Conservation (phyloP, 352 stramenopile genomes). For the Globisporangium irregulare region DNA sequence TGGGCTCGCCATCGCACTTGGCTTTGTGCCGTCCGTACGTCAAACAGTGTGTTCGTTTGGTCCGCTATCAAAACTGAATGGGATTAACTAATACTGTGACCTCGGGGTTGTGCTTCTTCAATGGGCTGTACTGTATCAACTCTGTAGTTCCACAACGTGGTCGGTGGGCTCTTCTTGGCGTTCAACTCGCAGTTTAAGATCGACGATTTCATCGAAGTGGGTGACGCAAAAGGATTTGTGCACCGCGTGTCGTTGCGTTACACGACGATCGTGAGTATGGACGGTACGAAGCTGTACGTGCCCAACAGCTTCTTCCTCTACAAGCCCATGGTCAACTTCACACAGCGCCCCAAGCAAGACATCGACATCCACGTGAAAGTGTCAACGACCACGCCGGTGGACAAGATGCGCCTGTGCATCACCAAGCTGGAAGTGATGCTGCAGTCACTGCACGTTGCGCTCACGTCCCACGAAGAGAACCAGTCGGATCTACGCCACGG, state of each 20-base stretch:
- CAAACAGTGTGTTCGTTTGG: neutral
- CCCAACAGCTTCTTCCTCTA: conserved; percentile 90
- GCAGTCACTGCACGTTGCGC: conserved; percentile 77
- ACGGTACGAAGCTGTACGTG: conserved; percentile 78
- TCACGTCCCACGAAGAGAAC: conserved; percentile 87
- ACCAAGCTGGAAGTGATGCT: conserved; percentile 72
- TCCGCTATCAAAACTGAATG: neutral
- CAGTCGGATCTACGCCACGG: conserved; percentile 70
- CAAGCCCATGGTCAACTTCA: conserved; percentile 89
- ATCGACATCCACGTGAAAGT: conserved; percentile 75
- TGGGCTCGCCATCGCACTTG: conserved; percentile 75
- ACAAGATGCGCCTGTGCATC: conserved; percentile 59
- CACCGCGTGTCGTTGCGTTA: conserved; percentile 82
- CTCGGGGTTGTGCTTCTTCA: no score
- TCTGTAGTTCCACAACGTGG: conserved; percentile 77
- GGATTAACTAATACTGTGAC: no score
- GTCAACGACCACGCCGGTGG: conserved; percentile 47
- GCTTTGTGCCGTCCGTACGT: conserved; percentile 76
- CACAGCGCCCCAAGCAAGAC: conserved; percentile 78
- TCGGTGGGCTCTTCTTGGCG: conserved; percentile 82
- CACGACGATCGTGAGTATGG: conserved; percentile 78
- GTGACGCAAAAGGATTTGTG: conserved; percentile 71
- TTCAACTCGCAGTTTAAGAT: conserved; percentile 90
- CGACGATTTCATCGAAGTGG: conserved; percentile 84
- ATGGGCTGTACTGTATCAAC: no score